These are phyloP conservation scores for Tuber calosporum DNA, from an alignment of 495 filamentous ascomycete species.

Conservation along the genomic window DNA sequence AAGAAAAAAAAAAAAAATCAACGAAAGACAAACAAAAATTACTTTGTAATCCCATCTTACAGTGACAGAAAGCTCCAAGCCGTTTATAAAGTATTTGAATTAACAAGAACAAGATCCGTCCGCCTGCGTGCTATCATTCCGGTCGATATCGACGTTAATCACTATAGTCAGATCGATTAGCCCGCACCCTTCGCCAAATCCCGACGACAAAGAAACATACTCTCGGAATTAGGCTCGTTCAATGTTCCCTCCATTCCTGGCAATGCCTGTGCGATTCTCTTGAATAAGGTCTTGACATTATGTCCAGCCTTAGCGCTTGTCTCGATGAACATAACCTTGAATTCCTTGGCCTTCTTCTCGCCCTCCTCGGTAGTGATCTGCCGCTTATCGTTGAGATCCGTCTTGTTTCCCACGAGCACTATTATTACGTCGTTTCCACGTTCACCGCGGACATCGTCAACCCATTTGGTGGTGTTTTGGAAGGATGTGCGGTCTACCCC, in stretches of 20 bases:
- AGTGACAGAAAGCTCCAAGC: constrained; percentile 11
- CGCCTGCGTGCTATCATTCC: constrained; percentile 59
- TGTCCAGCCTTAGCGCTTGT: constrained; percentile 97
- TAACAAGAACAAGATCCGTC: constrained; percentile 52
- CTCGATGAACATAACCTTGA: constrained; percentile 95
- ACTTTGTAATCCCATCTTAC: constrained; percentile 11
- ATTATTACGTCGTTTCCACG: constrained; percentile 97
- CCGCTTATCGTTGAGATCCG: constrained; percentile 92
- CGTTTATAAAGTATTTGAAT: constrained; percentile 12
- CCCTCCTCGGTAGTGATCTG: constrained; percentile 91
- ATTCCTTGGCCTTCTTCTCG: constrained; percentile 97
- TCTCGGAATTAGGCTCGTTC: constrained; percentile 55
- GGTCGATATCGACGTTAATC: constrained; percentile 92
- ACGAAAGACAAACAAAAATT: constrained; percentile 14
- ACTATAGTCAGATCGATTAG: constrained; percentile 48
- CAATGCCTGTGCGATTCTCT: constrained; percentile 92
- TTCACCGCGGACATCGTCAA: constrained; percentile 94
- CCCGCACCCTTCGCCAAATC: constrained; percentile 21
- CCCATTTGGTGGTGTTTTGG: constrained; percentile 97
- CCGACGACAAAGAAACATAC: constrained; percentile 52
- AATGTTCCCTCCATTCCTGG: constrained; percentile 93
- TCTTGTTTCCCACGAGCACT: constrained; percentile 97
- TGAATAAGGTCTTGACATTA: constrained; percentile 95
- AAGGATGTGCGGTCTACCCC: constrained; percentile 74
- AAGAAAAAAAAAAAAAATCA: constrained; percentile 44